Conservation (phyloP, 2,329 filamentous ascomycete species). For the Coniella lustricola region DNA sequence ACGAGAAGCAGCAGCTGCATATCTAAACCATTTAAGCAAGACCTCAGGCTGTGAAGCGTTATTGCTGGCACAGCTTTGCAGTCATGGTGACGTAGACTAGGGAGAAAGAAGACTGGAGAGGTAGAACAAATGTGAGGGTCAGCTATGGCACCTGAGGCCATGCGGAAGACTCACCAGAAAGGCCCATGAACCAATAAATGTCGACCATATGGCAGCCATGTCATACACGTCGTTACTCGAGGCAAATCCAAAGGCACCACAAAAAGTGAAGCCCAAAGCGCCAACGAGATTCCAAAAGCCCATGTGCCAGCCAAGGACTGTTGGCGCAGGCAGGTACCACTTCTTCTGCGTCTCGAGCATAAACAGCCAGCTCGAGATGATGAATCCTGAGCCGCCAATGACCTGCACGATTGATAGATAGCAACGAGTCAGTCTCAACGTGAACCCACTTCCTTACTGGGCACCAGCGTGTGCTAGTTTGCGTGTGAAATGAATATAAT, state of each 20-base stretch:
- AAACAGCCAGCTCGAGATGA: slow-evolving; percentile 51
- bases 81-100: too few species aligned
- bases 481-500: too few species aligned
- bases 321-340: slow-evolving; percentile 54
- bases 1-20: too few species aligned
- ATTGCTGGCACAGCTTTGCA: too few species aligned
- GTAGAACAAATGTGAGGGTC: background rate
- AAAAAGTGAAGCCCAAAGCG: slow-evolving; percentile 55
- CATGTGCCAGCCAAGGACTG: slow-evolving; percentile 59
- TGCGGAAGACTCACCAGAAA: slow-evolving; percentile 30
- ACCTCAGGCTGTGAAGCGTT: too few species aligned
- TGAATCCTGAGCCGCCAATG: slow-evolving; percentile 55
- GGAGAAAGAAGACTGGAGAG: background rate
- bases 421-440: background rate
- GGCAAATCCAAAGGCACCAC: slow-evolving; percentile 49
- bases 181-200: slow-evolving; percentile 43
- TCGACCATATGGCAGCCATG: slow-evolving; percentile 43
- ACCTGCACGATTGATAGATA: slow-evolving; percentile 34
- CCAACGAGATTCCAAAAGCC: slow-evolving; percentile 60
- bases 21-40: too few species aligned
- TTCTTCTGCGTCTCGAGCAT: slow-evolving; percentile 59
- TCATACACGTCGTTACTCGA: slow-evolving; percentile 30
- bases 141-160: too few species aligned
- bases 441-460: too few species aligned
- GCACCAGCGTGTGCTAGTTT: too few species aligned